Conservation (phyloP, 2,329 filamentous ascomycete genomes). For the Paecilomyces dactylethromorphus region DNA sequence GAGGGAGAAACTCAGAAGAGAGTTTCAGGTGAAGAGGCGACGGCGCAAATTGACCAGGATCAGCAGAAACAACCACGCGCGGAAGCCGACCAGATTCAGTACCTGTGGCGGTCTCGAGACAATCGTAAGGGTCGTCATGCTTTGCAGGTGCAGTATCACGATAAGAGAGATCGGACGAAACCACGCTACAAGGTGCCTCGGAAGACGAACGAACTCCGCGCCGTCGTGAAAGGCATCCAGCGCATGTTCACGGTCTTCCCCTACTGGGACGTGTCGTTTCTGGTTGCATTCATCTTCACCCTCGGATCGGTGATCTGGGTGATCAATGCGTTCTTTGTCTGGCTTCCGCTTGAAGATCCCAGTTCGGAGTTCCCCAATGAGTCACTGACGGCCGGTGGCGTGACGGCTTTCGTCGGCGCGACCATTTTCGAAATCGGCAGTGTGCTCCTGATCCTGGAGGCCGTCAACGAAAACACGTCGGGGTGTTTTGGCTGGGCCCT, state of each 20-base stretch:
- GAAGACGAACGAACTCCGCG: conserved; percentile 23
- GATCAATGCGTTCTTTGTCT: conserved; percentile 59
- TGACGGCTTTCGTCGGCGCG: conserved; percentile 61
- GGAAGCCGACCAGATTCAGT: conserved; percentile 9
- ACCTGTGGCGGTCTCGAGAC: conserved; percentile 40
- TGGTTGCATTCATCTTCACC: conserved; percentile 50
- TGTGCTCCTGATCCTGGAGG: conserved; percentile 58
- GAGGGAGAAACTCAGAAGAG: conserved; percentile 2
- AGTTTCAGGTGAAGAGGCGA: neutral
- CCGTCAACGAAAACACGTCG: conserved; percentile 59
- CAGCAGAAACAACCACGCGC: neutral
- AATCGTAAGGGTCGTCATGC: conserved; percentile 45
- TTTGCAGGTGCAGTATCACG: conserved; percentile 22
- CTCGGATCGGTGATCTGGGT: conserved; percentile 50
- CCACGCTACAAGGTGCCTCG: conserved; percentile 22
- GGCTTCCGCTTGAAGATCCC: conserved; percentile 52
- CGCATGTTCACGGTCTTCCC: conserved; percentile 48
- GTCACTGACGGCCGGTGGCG: conserved; percentile 48
- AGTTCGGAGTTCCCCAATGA: conserved; percentile 50
- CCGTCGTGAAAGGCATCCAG: conserved; percentile 31
- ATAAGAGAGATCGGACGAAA: conserved; percentile 9
- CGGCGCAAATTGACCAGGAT: conserved; percentile 1
- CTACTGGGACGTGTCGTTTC: conserved; percentile 52
- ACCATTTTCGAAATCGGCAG: conserved; percentile 61
- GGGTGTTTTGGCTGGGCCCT: conserved; percentile 66